Evolutionary conservation across 2,329 filamentous ascomycete genomes (phyloP).

Genomic region (Furcasterigmium sp.): DNA sequence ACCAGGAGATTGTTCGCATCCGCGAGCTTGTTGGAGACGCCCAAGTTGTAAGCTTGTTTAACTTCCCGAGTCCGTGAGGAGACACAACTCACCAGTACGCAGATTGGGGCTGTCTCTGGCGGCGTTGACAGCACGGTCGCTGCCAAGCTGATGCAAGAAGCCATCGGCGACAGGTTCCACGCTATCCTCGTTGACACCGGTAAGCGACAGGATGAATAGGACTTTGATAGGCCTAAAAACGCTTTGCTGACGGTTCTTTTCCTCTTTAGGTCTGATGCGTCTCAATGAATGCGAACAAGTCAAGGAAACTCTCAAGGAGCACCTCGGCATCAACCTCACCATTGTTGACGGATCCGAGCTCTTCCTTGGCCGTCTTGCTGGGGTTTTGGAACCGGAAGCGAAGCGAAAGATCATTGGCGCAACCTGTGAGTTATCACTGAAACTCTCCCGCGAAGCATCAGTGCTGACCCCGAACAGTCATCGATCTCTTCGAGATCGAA

Average conservation of each 20-base stretch:
- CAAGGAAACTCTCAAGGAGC: slow-evolving; percentile 69
- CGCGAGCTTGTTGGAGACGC: slow-evolving; percentile 75
- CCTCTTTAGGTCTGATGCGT: slow-evolving; percentile 54
- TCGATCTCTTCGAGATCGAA: slow-evolving; percentile 19
- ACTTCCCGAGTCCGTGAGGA: neutral
- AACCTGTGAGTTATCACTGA: slow-evolving; percentile 32
- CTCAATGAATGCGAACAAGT: slow-evolving; percentile 80
- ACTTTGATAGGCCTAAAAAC: neutral
- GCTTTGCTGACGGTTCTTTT: neutral
- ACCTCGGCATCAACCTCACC: slow-evolving; percentile 86
- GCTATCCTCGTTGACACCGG: slow-evolving; percentile 77
- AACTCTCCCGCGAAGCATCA: neutral
- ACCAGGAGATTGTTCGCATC: slow-evolving; percentile 77
- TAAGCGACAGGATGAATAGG: slow-evolving; percentile 7
- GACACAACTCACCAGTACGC: neutral
- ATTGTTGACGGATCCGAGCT: slow-evolving; percentile 73
- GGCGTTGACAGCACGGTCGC: slow-evolving; percentile 89
- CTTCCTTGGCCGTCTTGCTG: slow-evolving; percentile 73
- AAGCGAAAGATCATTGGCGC: slow-evolving; percentile 90
- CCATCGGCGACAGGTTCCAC: slow-evolving; percentile 48
- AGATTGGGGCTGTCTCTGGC: slow-evolving; percentile 54
- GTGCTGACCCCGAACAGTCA: slow-evolving; percentile 14
- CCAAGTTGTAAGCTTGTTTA: slow-evolving; percentile 52
- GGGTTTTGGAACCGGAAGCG: slow-evolving; percentile 72
- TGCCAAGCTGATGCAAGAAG: slow-evolving; percentile 78